Percentiles rank a stretch among this genome's conserved stretches.
These are phyloP conservation scores for Populus davidiana DNA, from an alignment of 345 rosid species.

Conservation along the genomic window DNA sequence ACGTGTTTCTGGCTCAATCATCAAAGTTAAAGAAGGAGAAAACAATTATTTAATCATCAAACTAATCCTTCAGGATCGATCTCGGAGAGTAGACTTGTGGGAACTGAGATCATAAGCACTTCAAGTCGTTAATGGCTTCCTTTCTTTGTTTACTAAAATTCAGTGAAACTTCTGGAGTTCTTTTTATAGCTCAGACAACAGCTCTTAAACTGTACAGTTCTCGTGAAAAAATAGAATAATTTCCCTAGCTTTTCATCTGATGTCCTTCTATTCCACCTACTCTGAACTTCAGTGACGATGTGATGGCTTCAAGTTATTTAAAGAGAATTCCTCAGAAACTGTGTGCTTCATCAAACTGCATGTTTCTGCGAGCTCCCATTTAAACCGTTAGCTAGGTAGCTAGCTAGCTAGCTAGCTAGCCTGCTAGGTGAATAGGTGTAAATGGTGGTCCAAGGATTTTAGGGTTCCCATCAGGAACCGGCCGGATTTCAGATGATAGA, in stretches of 20 bases:
- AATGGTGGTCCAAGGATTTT: conserved; percentile 24
- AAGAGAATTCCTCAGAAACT: background rate
- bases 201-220: no score
- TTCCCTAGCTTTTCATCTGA: background rate
- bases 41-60: no score
- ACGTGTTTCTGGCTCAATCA: no score
- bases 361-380: background rate
- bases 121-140: no score
- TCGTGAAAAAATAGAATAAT: background rate
- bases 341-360: background rate
- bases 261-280: background rate
- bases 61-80: no score
- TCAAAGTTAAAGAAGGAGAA: no score
- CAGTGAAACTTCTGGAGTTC: background rate
- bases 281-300: background rate
- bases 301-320: background rate
- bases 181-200: background rate
- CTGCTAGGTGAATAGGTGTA: background rate
- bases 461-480: conserved; percentile 28
- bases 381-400: background rate
- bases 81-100: no score
- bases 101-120: no score
- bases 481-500: conserved; percentile 21
- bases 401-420: background rate
- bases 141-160: no score